Conservation (phyloP, 139 green algal species). For the Mesotaenium endlicherianum region DNA sequence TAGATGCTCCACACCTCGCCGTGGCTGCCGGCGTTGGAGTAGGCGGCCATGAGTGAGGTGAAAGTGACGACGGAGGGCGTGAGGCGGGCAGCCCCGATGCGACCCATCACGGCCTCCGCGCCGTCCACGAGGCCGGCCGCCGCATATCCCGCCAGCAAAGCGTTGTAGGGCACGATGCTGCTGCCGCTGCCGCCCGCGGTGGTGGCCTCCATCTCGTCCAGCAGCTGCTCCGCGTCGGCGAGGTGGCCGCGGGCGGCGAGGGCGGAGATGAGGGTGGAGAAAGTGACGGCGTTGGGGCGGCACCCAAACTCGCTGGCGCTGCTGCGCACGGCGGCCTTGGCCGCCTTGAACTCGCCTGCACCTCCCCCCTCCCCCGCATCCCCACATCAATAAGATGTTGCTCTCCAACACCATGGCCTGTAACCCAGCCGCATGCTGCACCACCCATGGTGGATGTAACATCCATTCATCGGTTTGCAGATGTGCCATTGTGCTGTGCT, state of each 20-base stretch:
- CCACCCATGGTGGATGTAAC: background rate
- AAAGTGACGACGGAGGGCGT: constrained; percentile 63
- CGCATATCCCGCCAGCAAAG: constrained; percentile 60
- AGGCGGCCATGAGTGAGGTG: constrained; percentile 63
- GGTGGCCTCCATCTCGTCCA: constrained; percentile 24
- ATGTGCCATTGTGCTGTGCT: background rate
- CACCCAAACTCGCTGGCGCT: too few relatives aligned
- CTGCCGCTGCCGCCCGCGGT: constrained; percentile 45
- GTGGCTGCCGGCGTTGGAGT: background rate
- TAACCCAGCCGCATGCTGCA: background rate
- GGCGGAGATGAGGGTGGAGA: constrained; percentile 59
- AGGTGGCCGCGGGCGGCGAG: constrained; percentile 48
- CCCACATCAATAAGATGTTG: constrained; percentile 54
- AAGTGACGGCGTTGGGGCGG: constrained; percentile 58
- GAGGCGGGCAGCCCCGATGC: constrained; percentile 54
- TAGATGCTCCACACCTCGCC: background rate
- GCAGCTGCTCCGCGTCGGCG: background rate
- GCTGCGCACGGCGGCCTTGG: constrained; percentile 49
- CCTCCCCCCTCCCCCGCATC: constrained; percentile 26
- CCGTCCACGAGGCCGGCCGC: constrained; percentile 27
- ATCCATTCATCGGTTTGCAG: background rate
- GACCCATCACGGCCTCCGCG: constrained; percentile 33
- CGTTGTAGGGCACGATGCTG: constrained; percentile 58
- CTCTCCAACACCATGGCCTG: constrained; percentile 41
- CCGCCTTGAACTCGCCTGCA: constrained; percentile 46